A percentile compares a stretch with the other conserved stretches of the same genome.
These are phyloP conservation scores for Multifurca ochricompacta DNA, from an alignment of 768 basidiomycete species.

Conservation along the genomic window DNA sequence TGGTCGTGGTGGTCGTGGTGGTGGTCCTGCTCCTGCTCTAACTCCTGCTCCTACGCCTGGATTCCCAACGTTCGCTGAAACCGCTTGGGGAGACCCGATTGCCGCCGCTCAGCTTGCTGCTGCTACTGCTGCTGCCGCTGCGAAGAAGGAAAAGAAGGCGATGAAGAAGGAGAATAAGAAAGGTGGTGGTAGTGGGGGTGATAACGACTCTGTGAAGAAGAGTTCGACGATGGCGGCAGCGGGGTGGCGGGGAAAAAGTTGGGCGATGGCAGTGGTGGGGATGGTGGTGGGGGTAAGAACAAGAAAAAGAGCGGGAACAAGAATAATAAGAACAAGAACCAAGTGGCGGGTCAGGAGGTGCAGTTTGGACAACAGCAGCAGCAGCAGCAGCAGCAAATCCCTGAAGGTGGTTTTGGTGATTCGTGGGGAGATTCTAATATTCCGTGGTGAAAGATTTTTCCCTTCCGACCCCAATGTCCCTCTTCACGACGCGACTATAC, in stretches of 20 bases:
- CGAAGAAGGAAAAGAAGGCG: not conserved
- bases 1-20: too few relatives aligned
- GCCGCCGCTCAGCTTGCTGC: not conserved
- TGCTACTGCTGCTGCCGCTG: not conserved
- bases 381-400: not conserved
- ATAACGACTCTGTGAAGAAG: too few relatives aligned
- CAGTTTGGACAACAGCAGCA: too few relatives aligned
- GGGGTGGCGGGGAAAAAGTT: too few relatives aligned
- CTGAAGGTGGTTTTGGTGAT: not conserved
- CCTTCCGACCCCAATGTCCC: not conserved
- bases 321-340: not conserved
- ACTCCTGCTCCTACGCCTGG: too few relatives aligned
- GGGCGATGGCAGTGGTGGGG: too few relatives aligned
- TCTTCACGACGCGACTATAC: too few relatives aligned
- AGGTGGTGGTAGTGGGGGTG: too few relatives aligned
- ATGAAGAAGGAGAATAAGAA: not conserved
- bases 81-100: not conserved
- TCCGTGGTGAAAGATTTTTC: not conserved
- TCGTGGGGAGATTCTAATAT: not conserved
- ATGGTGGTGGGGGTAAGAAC: too few relatives aligned
- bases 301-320: not conserved
- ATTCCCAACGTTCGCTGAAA: not conserved
- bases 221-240: too few relatives aligned
- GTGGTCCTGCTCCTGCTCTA: too few relatives aligned
- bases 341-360: not conserved